phyloP scores from a whole-genome alignment of 164 flowering plant genomes.

The Vitis rupestris region DNA sequence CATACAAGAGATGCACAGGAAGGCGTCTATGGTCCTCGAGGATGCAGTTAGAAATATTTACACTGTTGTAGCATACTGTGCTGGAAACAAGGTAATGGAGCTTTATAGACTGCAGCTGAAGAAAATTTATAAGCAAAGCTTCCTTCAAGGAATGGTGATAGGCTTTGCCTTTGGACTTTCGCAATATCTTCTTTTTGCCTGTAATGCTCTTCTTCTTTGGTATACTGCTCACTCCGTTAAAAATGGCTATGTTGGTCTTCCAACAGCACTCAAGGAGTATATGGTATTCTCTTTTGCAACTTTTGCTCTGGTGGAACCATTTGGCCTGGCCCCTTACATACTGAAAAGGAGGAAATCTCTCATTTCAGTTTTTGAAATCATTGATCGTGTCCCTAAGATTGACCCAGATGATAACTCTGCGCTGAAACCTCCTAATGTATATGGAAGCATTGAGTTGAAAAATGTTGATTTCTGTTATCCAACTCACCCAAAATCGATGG shows the following conservation, averaged over 20 bases:
- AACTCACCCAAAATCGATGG: constrained; percentile 75
- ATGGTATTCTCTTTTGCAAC: constrained; percentile 97
- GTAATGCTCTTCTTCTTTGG: constrained; percentile 97
- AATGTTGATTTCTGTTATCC: constrained; percentile 92
- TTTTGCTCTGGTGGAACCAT: constrained; percentile 96
- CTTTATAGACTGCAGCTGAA: constrained; percentile 78
- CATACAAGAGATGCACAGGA: constrained; percentile 96
- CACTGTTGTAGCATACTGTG: constrained; percentile 97
- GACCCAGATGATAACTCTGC: constrained; percentile 88
- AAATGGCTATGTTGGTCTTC: constrained; percentile 35
- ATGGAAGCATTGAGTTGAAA: constrained; percentile 89
- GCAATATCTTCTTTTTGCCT: constrained; percentile 93
- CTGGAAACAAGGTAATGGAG: constrained; percentile 96
- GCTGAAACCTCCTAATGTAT: constrained; percentile 84
- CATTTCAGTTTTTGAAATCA: constrained; percentile 86
- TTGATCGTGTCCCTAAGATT: constrained; percentile 83
- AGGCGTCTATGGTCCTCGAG: constrained; percentile 94
- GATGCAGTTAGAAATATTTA: constrained; percentile 98
- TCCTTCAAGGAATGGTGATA: constrained; percentile 85
- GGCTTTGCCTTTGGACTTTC: constrained; percentile 95
- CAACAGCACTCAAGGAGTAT: constrained; percentile 87
- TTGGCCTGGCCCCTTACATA: constrained; percentile 96
- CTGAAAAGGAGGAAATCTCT: constrained; percentile 88
- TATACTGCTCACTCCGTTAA: constrained; percentile 69
- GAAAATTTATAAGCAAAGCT: constrained; percentile 75